Evolutionary conservation across 768 basidiomycete species (phyloP).

Genomic region (Lactarius tabidus): DNA sequence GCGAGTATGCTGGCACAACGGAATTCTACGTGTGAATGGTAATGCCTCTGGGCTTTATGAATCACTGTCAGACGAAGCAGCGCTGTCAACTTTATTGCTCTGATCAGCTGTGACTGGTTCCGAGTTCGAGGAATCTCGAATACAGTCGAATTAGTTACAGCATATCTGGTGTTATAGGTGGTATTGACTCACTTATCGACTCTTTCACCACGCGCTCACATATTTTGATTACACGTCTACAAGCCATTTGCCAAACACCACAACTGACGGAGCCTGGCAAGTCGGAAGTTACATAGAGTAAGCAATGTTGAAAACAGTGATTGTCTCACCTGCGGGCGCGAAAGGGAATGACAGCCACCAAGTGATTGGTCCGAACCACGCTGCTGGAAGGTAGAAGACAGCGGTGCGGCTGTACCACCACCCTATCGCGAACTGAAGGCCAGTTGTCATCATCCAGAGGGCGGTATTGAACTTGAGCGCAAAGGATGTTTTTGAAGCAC

Average conservation of each 20-base stretch:
- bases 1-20: neutral
- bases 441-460: slow-evolving; percentile 85
- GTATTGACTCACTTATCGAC: slow-evolving; percentile 12
- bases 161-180: neutral
- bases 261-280: slow-evolving; percentile 82
- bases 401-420: slow-evolving; percentile 91
- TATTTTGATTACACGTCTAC: slow-evolving; percentile 77
- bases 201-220: slow-evolving; percentile 46
- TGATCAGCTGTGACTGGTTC: neutral
- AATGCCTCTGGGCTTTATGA: neutral
- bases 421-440: slow-evolving; percentile 75
- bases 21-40: neutral
- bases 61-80: neutral
- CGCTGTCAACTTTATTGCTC: neutral
- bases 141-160: neutral
- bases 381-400: slow-evolving; percentile 88
- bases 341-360: slow-evolving; percentile 92
- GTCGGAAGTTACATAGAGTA: neutral
- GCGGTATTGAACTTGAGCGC: slow-evolving; percentile 68
- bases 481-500: slow-evolving; percentile 69
- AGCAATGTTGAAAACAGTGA: slow-evolving; percentile 6
- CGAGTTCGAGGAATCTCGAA: neutral
- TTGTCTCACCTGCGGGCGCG: slow-evolving; percentile 70
- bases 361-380: slow-evolving; percentile 84
- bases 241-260: slow-evolving; percentile 94